Evolutionary conservation across 805 yeast genomes (phyloP), one percentile per base, ranked within the genome.

Genomic region (Yarrowia deformans): DNA sequence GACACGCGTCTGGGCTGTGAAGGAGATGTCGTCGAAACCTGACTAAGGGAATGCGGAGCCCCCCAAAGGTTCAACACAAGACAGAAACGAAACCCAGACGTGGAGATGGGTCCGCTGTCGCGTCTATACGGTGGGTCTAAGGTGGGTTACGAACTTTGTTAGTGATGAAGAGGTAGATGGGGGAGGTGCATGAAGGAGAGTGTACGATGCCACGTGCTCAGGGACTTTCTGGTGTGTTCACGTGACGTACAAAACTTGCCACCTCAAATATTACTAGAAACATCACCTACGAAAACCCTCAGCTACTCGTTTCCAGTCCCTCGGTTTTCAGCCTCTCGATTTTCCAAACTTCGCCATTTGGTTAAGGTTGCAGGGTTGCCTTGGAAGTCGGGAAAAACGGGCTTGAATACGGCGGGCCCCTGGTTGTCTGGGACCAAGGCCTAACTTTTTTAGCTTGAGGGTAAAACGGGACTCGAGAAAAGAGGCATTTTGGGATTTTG

Each of bases 351-450:
- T 35, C 13, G 16, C 40, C 10, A 3, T 39, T 39, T 13, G 40
- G 14, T 10, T 34, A 34, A 40, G 19, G 58, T 54, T 54, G 12
- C 8, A 52, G 58, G 39, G 58, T 54, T 54, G 58, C 58, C 32
- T 54, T 19, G 43, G 37, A 54, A 54, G 58, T 54, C 58, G 43
- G n/a, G 43, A 54, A 18, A 54, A 37, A 54, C 58, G 58, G 43
- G n/a, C 13, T 19, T 19, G 43, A 54, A 54, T 54, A 54, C 58
- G 56, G 56, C 56, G 56, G 56, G 56, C 35, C 56, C 29, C 56
- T 52, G 42, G 18, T 23, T 49, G 54, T 49, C 37, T 13, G 37
- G 18, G 19, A 18, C 46, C 16, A 40, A 40, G n/a, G 29, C 29
- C 29, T 16, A 40, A 46, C 29, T 23, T 23, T 23, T 23, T 23